These are phyloP conservation scores for Ophiostoma piceae DNA, from an alignment of 2,329 filamentous ascomycete genomes.

Conservation along the genomic window DNA sequence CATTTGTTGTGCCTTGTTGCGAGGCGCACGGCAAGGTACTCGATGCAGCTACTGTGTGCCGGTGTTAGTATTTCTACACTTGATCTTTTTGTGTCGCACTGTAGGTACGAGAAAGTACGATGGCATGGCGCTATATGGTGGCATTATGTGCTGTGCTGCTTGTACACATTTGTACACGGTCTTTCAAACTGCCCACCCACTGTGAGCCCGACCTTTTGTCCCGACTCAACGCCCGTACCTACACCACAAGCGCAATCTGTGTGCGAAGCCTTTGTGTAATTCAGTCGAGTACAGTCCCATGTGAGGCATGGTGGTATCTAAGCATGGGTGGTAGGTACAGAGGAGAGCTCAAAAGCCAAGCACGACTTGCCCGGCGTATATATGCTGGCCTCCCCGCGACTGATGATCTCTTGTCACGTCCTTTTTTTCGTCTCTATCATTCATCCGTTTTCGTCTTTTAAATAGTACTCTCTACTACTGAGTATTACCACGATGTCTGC, in stretches of 20 bases:
- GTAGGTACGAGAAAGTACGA: no score
- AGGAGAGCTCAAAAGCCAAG: background rate
- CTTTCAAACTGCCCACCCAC: no score
- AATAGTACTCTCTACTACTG: background rate
- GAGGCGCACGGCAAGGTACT: background rate
- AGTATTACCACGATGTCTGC: slow-evolving; percentile 5
- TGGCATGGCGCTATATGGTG: no score
- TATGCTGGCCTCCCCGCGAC: background rate
- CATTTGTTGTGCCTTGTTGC: slow-evolving; percentile 5
- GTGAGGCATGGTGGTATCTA: background rate
- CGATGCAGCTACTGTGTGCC: background rate
- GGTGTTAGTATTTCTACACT: no score
- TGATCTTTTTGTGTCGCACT: no score
- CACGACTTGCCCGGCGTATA: background rate
- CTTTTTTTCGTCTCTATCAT: background rate
- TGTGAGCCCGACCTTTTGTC: no score
- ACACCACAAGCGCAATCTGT: background rate
- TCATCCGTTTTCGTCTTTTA: background rate
- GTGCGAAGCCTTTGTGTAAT: background rate
- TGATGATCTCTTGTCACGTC: background rate
- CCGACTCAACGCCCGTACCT: background rate
- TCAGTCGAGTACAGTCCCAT: background rate
- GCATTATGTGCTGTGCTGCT: no score
- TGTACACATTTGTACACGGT: no score
- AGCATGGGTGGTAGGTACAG: background rate